phyloP scores from a whole-genome alignment of 2,329 filamentous ascomycete genomes.

The Pyricularia pennisetigena region DNA sequence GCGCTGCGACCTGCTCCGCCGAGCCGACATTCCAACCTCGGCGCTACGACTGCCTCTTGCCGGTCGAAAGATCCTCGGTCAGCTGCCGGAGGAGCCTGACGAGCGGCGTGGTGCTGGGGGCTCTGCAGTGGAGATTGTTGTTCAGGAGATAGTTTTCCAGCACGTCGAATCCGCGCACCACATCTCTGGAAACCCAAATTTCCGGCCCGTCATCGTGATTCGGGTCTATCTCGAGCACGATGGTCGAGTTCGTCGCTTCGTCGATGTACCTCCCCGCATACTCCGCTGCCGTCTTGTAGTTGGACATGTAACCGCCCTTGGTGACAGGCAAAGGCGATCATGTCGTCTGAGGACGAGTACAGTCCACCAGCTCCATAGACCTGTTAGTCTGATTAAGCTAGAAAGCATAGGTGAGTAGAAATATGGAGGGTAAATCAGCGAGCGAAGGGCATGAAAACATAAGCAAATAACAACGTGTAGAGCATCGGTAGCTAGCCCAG shows the following conservation, averaged over 20 bases:
- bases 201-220: not conserved
- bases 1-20: not conserved
- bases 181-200: constrained; percentile 23
- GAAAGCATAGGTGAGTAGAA: not conserved
- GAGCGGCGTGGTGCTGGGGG: not conserved
- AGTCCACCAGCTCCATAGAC: constrained; percentile 5
- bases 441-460: constrained; percentile 8
- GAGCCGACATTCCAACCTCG: constrained; percentile 1
- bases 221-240: constrained; percentile 25
- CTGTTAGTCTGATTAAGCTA: not conserved
- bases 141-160: constrained; percentile 17
- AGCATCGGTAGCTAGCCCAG: not conserved
- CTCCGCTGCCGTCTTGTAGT: constrained; percentile 23
- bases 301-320: constrained; percentile 33
- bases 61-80: not conserved
- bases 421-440: not conserved
- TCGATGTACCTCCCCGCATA: constrained; percentile 29
- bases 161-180: constrained; percentile 30
- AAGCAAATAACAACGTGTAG: constrained; percentile 7
- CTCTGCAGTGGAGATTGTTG: not conserved
- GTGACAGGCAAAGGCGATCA: constrained; percentile 32
- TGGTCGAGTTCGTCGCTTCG: constrained; percentile 24
- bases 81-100: constrained; percentile 4
- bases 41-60: constrained; percentile 1
- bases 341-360: constrained; percentile 16